These are phyloP conservation scores for Lactarius hatsudake DNA, from an alignment of 768 basidiomycete genomes.

Conservation along the genomic window DNA sequence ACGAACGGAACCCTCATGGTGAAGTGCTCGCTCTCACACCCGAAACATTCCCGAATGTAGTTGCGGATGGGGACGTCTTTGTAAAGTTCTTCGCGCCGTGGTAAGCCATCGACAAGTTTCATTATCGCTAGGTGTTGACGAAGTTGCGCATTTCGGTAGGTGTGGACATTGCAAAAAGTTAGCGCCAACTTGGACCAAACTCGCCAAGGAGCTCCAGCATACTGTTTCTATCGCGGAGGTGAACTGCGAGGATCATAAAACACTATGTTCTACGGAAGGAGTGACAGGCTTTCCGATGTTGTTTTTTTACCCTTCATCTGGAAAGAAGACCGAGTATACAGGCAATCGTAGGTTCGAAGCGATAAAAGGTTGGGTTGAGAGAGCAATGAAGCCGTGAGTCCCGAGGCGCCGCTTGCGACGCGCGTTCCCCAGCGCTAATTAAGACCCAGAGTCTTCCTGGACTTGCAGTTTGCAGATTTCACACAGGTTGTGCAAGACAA, in stretches of 20 bases:
- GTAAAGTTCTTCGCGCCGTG: constrained; percentile 92
- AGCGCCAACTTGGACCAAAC: constrained; percentile 73
- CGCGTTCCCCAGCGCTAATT: constrained; percentile 10
- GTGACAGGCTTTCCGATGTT: constrained; percentile 85
- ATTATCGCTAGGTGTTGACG: not conserved
- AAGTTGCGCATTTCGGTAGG: constrained; percentile 36
- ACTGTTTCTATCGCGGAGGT: constrained; percentile 81
- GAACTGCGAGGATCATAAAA: constrained; percentile 76
- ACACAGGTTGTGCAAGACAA: constrained; percentile 43
- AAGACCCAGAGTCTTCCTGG: constrained; percentile 35
- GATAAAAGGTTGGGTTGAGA: constrained; percentile 70
- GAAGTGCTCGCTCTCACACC: constrained; percentile 41
- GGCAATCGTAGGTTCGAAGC: constrained; percentile 70
- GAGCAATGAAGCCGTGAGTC: constrained; percentile 69
- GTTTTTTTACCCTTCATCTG: constrained; percentile 53
- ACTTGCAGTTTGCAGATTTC: constrained; percentile 44
- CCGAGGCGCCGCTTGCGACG: not conserved
- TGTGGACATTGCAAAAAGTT: constrained; percentile 97
- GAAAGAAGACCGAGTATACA: constrained; percentile 66
- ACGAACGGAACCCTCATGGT: constrained; percentile 39
- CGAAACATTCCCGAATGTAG: constrained; percentile 46
- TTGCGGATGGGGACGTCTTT: constrained; percentile 52
- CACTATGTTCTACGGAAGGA: constrained; percentile 61
- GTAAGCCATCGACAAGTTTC: constrained; percentile 36
- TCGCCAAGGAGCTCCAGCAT: constrained; percentile 67